Conservation (phyloP, 1,139 yeast genomes). For the Zhuliangozyma parablackwelliae region DNA sequence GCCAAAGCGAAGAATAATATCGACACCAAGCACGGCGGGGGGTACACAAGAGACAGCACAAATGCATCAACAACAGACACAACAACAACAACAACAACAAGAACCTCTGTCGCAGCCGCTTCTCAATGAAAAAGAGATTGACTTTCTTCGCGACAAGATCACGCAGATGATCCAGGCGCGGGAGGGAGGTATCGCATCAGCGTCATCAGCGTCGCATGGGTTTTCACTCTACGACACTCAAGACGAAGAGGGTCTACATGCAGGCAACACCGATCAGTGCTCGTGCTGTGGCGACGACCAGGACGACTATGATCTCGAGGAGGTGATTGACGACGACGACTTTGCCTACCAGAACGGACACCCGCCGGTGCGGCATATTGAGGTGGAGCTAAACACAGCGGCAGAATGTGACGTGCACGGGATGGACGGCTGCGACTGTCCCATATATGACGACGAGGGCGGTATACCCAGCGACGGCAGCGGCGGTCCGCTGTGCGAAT, state of each 20-base stretch:
- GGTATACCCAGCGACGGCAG: constrained; percentile 17
- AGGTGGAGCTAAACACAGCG: constrained; percentile 35
- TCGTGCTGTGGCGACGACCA: constrained; percentile 13
- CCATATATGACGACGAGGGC: constrained; percentile 14
- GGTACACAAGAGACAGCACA: no score
- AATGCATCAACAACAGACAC: neutral
- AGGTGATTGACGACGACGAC: constrained; percentile 26
- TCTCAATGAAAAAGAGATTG: constrained; percentile 29
- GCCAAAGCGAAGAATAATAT: constrained; percentile 1
- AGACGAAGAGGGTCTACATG: constrained; percentile 40
- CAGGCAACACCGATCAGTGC: constrained; percentile 21
- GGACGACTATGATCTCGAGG: constrained; percentile 9
- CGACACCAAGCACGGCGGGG: no score
- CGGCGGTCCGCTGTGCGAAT: constrained; percentile 38
- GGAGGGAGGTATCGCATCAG: constrained; percentile 8
- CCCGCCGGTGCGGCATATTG: constrained; percentile 37
- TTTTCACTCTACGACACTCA: constrained; percentile 37
- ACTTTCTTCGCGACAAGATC: constrained; percentile 27
- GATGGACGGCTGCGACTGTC: constrained; percentile 28
- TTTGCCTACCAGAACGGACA: constrained; percentile 23
- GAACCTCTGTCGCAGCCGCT: constrained; percentile 12
- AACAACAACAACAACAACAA: neutral
- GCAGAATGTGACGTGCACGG: constrained; percentile 33
- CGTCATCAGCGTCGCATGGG: constrained; percentile 14
- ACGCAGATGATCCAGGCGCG: constrained; percentile 19